Conservation (phyloP, 768 basidiomycete species). For the Lactarius pseudohatsudake region DNA sequence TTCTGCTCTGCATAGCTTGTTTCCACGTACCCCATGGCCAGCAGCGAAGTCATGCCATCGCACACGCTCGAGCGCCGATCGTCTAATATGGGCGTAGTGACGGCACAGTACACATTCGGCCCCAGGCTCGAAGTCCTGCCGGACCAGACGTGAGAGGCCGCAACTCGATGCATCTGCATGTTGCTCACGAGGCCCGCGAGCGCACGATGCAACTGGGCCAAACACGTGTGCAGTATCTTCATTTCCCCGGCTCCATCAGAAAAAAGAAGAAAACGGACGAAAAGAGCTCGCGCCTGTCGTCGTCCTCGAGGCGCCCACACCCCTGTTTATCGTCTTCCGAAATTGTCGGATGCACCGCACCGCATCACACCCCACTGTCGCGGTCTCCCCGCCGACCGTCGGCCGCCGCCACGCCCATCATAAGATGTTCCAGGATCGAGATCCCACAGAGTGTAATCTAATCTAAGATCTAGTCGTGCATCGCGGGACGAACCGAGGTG, state of each 20-base stretch:
- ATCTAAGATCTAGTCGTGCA: background rate
- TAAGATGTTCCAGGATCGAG: background rate
- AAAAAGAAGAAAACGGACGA: background rate
- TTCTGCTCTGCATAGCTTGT: background rate
- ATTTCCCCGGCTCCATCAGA: background rate
- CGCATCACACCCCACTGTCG: background rate
- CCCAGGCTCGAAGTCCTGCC: background rate
- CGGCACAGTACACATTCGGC: background rate
- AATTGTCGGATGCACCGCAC: background rate
- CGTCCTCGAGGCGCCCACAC: background rate
- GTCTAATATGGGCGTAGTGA: background rate
- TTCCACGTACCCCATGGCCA: background rate
- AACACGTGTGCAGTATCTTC: constrained; percentile 1
- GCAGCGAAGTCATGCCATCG: background rate
- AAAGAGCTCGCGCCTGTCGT: background rate
- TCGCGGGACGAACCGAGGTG: background rate
- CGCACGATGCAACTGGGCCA: background rate
- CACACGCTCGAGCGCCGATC: background rate
- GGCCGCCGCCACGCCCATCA: background rate
- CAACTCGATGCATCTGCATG: background rate
- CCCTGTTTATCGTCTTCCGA: background rate
- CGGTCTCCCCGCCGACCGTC: background rate
- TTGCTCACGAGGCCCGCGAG: background rate
- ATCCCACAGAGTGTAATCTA: background rate
- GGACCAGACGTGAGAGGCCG: background rate